Base-by-base conservation (phyloP, 116 monocot genomes). In the Papilionanthe hybrid region DNA sequence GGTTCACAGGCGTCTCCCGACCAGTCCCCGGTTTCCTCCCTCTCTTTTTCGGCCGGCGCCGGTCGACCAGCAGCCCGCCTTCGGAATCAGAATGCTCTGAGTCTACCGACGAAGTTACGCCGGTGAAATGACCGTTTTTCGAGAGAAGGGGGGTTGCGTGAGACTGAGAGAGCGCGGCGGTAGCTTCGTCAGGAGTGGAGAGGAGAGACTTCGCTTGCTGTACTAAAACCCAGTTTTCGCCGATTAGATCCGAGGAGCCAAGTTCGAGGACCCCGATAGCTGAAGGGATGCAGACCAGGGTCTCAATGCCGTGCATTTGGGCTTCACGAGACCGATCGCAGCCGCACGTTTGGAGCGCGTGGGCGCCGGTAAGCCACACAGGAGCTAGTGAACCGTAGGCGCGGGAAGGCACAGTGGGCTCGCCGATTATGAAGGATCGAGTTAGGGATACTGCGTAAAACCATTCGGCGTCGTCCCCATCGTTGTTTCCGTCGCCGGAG, bases 381-480 rank as follows among this genome's bases (percentile, higher is more conserved):
- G 80, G 86, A 5, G 75, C 50, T 9, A 72, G 81, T 2, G 88
- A 84, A 7, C 58, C 68, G 74, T 88, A 87, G 11, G 87, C 86
- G 0, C 83, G 82, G 5, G 82, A 76, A 0, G 84, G 88, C 5
- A 79, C 67, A 0, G 78, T 79, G 0, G 41, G 69, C 17, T 88
- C 90, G 1, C 66, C 72, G 19, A 30, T 29, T 4, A 22, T 41
- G 66, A 88, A 88, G 0, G 88, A 86, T 27, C 85, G 78, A 19
- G 84, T 79, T 15, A 84, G 77, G 1, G 92, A 92, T 23, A 90
- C 67, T 5, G 81, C 77, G 79, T 90, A 92, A 78, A 92, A 92
- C 84, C 90, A 88, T 86, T 92, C 90, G 5, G 84, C 72, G 42
- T 87, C 92, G 65, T 79, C 81, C n/a, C 79, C 47, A 48, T 79